Evolutionary conservation across 495 filamentous ascomycete genomes (phyloP).

Genomic region (Delitschia confertaspora): DNA sequence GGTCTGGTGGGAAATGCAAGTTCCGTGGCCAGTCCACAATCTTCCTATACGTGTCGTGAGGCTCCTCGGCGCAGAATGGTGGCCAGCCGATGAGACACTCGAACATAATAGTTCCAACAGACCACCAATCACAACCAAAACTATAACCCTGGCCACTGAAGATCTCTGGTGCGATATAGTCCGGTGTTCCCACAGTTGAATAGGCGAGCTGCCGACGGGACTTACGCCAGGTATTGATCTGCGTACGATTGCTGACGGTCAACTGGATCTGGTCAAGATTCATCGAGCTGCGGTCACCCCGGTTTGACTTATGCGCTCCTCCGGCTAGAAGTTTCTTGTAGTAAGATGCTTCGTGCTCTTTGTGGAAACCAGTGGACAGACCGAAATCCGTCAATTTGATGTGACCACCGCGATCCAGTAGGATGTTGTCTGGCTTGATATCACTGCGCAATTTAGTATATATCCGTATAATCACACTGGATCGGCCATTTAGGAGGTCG

Average conservation of each 20-base stretch:
- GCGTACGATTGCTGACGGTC: conserved; percentile 90
- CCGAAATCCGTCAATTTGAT: conserved; percentile 99
- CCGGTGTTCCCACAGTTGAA: conserved; percentile 94
- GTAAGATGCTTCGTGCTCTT: conserved; percentile 94
- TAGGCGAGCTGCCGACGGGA: conserved; percentile 92
- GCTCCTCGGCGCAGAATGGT: conserved; percentile 96
- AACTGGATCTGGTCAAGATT: conserved; percentile 96
- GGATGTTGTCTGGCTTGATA: conserved; percentile 98
- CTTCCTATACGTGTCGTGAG: conserved; percentile 96
- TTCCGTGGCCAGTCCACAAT: conserved; percentile 97
- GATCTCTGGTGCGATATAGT: conserved; percentile 98
- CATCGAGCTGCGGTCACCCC: conserved; percentile 77
- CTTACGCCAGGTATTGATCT: conserved; percentile 98
- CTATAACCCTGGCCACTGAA: conserved; percentile 94
- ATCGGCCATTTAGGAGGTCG: neutral
- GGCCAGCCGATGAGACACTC: conserved; percentile 99
- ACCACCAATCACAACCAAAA: conserved; percentile 98
- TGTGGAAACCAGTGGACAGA: conserved; percentile 94
- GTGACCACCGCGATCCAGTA: conserved; percentile 88
- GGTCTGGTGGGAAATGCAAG: conserved; percentile 93
- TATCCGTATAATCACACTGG: neutral
- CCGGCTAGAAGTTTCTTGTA: conserved; percentile 82
- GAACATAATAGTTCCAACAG: conserved; percentile 97
- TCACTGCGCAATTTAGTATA: conserved; percentile 49
- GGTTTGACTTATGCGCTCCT: conserved; percentile 58